Percentiles rank a stretch among this genome's conserved stretches.
Conservation (phyloP, 345 rosid species). For the Excoecaria agallocha region DNA sequence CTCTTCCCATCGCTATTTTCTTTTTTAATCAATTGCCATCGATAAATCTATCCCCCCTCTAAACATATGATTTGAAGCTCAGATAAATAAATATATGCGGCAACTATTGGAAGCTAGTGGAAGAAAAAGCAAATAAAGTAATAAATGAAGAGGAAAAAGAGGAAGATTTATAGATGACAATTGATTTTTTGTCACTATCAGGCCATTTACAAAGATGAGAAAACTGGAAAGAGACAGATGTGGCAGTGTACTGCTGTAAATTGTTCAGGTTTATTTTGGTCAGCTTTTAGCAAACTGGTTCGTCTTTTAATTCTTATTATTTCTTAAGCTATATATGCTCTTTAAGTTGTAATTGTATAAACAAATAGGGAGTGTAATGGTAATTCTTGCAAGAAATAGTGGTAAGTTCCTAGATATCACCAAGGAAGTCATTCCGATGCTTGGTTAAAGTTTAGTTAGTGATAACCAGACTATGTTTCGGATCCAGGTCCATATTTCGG, state of each 20-base stretch:
- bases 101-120: background rate
- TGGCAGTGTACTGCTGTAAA: background rate
- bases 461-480: too few relatives aligned
- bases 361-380: too few relatives aligned
- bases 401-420: too few relatives aligned
- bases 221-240: background rate
- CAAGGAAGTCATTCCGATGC: too few relatives aligned
- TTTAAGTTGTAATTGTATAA: too few relatives aligned
- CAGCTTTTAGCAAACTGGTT: too few relatives aligned
- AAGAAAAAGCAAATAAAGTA: background rate
- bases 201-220: constrained; percentile 16
- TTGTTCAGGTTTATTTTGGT: background rate
- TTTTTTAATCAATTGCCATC: background rate
- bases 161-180: constrained; percentile 1
- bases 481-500: too few relatives aligned
- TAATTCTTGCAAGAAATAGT: too few relatives aligned
- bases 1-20: constrained; percentile 23
- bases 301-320: too few relatives aligned
- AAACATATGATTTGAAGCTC: background rate
- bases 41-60: background rate
- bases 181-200: constrained; percentile 28
- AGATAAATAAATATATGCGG: background rate
- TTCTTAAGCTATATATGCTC: too few relatives aligned
- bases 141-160: background rate
- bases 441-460: too few relatives aligned